Conservation (phyloP, 306 rosid species). For the Citrullus amarus region DNA sequence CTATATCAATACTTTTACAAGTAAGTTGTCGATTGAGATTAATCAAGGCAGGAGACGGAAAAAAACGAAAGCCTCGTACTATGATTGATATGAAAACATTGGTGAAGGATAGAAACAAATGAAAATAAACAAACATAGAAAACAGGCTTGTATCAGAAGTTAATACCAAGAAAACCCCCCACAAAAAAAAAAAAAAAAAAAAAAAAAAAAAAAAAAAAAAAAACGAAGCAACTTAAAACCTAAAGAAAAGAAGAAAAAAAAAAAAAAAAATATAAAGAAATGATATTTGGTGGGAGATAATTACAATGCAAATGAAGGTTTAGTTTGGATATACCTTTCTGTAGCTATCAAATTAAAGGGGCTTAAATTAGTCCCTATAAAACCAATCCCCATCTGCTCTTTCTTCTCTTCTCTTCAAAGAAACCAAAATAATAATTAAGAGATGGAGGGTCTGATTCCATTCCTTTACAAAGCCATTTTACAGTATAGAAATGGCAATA, state of each 20-base stretch:
- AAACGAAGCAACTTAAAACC: not conserved
- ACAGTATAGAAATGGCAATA: constrained; percentile 5
- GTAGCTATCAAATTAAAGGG: not conserved
- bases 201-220: not conserved
- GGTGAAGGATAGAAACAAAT: not conserved
- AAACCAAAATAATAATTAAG: not conserved
- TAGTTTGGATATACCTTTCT: constrained; percentile 3
- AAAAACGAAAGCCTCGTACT: no score
- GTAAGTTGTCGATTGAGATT: no score
- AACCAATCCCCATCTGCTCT: not conserved
- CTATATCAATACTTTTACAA: no score
- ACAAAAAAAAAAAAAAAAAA: not conserved
- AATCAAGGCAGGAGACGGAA: no score
- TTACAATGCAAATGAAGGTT: constrained; percentile 2
- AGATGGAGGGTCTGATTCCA: constrained; percentile 16
- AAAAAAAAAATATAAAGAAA: not conserved
- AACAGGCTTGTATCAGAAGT: not conserved
- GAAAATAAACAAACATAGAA: not conserved
- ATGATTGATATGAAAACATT: not conserved
- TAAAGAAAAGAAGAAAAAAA: not conserved
- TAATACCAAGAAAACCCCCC: not conserved
- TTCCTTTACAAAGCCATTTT: constrained; percentile 11
- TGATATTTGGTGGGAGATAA: not conserved
- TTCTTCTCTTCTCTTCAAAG: not conserved
- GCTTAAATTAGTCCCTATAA: no score